Conservation (phyloP, 1,284 basidiomycete species). For the Exobasidium rhododendri region DNA sequence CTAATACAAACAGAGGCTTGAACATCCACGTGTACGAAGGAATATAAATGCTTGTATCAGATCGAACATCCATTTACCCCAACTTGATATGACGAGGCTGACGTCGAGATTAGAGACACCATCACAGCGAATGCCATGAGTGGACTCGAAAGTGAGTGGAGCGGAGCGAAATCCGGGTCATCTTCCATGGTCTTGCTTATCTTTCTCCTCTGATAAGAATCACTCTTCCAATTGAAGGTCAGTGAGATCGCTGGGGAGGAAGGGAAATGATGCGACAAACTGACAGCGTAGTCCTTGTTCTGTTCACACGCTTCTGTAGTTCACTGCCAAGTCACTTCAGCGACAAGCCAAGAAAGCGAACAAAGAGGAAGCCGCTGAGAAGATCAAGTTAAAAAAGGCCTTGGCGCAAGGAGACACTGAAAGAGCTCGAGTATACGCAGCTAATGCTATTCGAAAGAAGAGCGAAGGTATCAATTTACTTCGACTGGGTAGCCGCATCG, state of each 20-base stretch:
- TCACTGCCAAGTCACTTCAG: slow-evolving; percentile 54
- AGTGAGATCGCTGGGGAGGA: background rate
- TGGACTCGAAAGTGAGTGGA: slow-evolving; percentile 37
- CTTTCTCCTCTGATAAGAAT: slow-evolving; percentile 28
- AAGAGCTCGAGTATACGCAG: slow-evolving; percentile 96
- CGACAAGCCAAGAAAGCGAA: slow-evolving; percentile 50
- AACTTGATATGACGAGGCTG: too few relatives aligned
- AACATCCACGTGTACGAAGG: too few relatives aligned
- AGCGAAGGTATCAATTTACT: slow-evolving; percentile 77
- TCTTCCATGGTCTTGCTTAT: background rate
- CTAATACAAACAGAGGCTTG: too few relatives aligned
- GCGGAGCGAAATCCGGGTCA: background rate
- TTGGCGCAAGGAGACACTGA: slow-evolving; percentile 94
- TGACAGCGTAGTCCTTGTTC: too few relatives aligned
- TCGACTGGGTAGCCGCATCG: slow-evolving; percentile 65
- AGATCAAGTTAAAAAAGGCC: slow-evolving; percentile 60
- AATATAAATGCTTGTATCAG: too few relatives aligned
- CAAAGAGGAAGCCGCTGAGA: slow-evolving; percentile 50
- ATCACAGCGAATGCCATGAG: slow-evolving; percentile 26
- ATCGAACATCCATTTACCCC: too few relatives aligned
- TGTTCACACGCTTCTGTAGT: slow-evolving; percentile 14
- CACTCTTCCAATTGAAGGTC: slow-evolving; percentile 53
- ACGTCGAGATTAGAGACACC: too few relatives aligned
- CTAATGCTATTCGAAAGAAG: slow-evolving; percentile 98
- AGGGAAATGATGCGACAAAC: background rate